Evolutionary conservation across 352 stramenopile genomes (phyloP).

Genomic region (Phytopythium mirpurense): DNA sequence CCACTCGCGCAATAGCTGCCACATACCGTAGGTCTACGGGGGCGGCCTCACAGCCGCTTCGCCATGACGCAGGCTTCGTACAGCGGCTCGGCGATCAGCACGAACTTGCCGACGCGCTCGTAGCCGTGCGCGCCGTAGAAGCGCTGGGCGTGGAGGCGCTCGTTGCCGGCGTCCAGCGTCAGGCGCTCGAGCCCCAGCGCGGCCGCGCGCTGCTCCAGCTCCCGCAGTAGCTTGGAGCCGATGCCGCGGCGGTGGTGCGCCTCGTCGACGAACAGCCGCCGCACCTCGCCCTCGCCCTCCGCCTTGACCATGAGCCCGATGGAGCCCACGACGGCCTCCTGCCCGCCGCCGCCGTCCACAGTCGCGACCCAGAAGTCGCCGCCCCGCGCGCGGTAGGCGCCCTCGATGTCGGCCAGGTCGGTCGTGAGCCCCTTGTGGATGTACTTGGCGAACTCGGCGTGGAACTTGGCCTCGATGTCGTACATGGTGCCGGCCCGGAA

Average conservation of each 20-base stretch:
- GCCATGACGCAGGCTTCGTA: slow-evolving; percentile 17
- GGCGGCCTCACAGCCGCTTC: slow-evolving; percentile 23
- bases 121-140: slow-evolving; percentile 23
- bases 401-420: slow-evolving; percentile 18
- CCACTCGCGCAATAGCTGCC: too few species aligned
- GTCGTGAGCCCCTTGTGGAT: slow-evolving; percentile 12
- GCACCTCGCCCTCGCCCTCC: slow-evolving; percentile 12
- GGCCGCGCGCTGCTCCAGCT: slow-evolving; percentile 15
- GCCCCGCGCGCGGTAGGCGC: slow-evolving; percentile 11
- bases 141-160: slow-evolving; percentile 8
- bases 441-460: slow-evolving; percentile 11
- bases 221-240: slow-evolving; percentile 14
- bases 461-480: slow-evolving; percentile 6
- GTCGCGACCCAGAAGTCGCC: slow-evolving; percentile 25
- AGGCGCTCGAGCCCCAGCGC: slow-evolving; percentile 11
- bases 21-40: too few species aligned
- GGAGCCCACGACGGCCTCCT: slow-evolving; percentile 15
- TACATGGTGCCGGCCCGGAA: slow-evolving; percentile 4
- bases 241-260: slow-evolving; percentile 17
- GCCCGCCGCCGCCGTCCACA: not conserved
- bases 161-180: slow-evolving; percentile 17
- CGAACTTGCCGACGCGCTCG: slow-evolving; percentile 11
- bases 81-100: slow-evolving; percentile 14
- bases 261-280: slow-evolving; percentile 22
- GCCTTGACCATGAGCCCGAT: slow-evolving; percentile 14